phyloP scores from a whole-genome alignment of 2,329 filamentous ascomycete genomes.

The Aspergillus oerlinghausenensis region DNA sequence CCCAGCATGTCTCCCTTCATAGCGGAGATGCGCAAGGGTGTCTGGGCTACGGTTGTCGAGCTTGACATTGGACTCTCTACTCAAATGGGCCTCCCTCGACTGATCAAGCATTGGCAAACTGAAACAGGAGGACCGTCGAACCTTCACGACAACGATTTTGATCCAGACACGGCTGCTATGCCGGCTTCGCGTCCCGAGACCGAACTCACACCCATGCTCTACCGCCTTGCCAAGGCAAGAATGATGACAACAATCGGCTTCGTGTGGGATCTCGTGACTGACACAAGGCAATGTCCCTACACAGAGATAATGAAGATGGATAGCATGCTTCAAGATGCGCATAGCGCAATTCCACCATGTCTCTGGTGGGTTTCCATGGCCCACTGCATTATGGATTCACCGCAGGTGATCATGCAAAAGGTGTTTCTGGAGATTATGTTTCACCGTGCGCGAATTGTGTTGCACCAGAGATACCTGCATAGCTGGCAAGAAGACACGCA shows the following conservation, averaged over 20 bases:
- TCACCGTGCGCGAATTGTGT: not conserved
- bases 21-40: constrained; percentile 46
- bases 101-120: constrained; percentile 53
- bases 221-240: not conserved
- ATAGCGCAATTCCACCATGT: not conserved
- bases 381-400: not conserved
- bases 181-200: constrained; percentile 48
- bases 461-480: not conserved
- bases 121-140: constrained; percentile 56
- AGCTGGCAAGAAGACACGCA: not conserved
- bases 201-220: constrained; percentile 29
- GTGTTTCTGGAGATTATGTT: not conserved
- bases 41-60: constrained; percentile 41
- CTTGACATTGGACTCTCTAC: constrained; percentile 57
- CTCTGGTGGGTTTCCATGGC: not conserved
- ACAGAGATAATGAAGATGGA: not conserved
- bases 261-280: not conserved
- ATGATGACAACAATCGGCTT: not conserved
- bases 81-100: constrained; percentile 59
- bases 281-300: not conserved
- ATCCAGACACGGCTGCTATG: constrained; percentile 43
- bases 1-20: constrained; percentile 49
- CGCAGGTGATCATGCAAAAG: not conserved
- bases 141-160: constrained; percentile 57
- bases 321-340: not conserved